phyloP scores from a whole-genome alignment of 495 filamentous ascomycete species.

The Corynascus novoguineensis region DNA sequence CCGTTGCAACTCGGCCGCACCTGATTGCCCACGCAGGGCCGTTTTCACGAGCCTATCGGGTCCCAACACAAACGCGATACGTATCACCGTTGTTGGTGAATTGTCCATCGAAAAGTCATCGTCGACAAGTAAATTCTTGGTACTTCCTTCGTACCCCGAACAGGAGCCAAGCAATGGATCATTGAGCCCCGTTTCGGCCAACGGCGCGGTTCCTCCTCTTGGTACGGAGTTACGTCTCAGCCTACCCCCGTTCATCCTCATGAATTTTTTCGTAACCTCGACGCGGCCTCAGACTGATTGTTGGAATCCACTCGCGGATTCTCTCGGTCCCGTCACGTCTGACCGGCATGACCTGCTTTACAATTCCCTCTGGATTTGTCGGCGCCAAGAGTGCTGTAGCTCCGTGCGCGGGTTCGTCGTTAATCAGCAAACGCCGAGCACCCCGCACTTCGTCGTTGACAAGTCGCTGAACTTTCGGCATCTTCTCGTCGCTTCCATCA shows the following conservation, averaged over 20 bases:
- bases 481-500: constrained; percentile 3
- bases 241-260: constrained; percentile 16
- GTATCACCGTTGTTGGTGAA: constrained; percentile 15
- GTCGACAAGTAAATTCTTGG: too few species aligned
- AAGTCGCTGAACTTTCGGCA: background rate
- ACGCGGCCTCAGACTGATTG: constrained; percentile 15
- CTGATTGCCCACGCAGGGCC: constrained; percentile 6
- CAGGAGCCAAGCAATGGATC: background rate
- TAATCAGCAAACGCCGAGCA: constrained; percentile 17
- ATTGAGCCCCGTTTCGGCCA: constrained; percentile 8
- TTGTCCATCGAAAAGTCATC: constrained; percentile 3
- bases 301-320: background rate
- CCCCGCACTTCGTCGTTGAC: background rate
- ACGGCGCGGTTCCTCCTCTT: background rate
- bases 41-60: constrained; percentile 7
- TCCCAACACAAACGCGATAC: constrained; percentile 7
- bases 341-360: background rate
- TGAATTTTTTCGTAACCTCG: too few species aligned
- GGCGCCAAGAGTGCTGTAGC: background rate
- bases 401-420: constrained; percentile 7
- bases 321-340: background rate
- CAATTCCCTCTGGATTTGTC: background rate
- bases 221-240: constrained; percentile 16
- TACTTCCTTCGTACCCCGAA: too few species aligned
- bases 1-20: constrained; percentile 5